These are phyloP conservation scores for Dactylellina sp. DNA, from an alignment of 2,329 filamentous ascomycete species.

Conservation along the genomic window DNA sequence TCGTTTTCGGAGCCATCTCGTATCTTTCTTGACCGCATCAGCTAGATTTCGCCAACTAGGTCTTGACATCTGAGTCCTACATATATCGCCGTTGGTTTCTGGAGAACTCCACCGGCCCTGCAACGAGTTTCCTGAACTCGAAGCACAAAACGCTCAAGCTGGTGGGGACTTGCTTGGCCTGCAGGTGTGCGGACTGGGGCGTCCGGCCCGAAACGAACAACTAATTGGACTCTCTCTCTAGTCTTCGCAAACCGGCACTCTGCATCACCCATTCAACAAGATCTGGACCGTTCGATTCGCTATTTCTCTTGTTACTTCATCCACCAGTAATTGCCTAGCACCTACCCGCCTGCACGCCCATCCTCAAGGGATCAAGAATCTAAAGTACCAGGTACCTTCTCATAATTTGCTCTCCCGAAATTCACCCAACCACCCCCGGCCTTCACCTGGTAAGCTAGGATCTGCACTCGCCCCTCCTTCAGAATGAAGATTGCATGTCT, in stretches of 20 bases:
- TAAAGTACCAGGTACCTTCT: conserved; percentile 52
- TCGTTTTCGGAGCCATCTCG: background rate
- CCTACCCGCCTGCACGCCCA: background rate
- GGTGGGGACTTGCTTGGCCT: conserved; percentile 51
- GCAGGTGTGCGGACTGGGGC: conserved; percentile 37
- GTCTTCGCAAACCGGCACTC: conserved; percentile 43
- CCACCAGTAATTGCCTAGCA: too few relatives aligned
- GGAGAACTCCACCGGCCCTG: conserved; percentile 40
- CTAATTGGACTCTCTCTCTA: conserved; percentile 34
- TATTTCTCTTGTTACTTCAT: conserved; percentile 12
- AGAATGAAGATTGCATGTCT: conserved; percentile 66
- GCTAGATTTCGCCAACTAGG: conserved; percentile 8
- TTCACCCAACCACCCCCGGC: conserved; percentile 15
- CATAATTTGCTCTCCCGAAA: conserved; percentile 24
- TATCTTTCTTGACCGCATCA: background rate
- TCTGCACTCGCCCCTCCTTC: conserved; percentile 37
- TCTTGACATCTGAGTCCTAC: conserved; percentile 20
- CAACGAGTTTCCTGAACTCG: conserved; percentile 19
- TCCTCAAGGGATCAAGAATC: background rate
- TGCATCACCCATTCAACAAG: conserved; percentile 20
- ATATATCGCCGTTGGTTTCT: conserved; percentile 47
- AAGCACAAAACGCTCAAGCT: conserved; percentile 48
- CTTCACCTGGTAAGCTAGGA: conserved; percentile 29
- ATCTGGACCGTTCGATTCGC: conserved; percentile 50
- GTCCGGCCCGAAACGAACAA: conserved; percentile 53